A percentile compares a stretch with the other conserved stretches of the same genome.
These are phyloP conservation scores for Saccharomyces hybrid DNA, from an alignment of 1,139 yeast genomes.

Conservation along the genomic window DNA sequence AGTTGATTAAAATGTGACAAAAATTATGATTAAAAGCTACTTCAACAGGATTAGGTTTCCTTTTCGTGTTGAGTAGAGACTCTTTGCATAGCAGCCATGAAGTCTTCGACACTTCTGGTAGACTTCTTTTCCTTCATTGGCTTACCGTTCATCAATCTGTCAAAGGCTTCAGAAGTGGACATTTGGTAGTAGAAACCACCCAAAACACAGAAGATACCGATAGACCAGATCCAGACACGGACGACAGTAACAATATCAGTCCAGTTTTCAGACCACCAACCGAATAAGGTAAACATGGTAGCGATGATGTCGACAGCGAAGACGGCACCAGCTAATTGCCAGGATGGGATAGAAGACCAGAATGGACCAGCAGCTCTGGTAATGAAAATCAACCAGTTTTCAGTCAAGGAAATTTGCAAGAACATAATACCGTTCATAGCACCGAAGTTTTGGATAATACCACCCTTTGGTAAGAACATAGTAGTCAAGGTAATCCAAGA, in stretches of 20 bases:
- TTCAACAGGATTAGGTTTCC: constrained; percentile 32
- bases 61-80: constrained; percentile 95
- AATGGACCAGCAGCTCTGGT: constrained; percentile 92
- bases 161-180: constrained; percentile 80
- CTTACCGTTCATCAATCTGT: constrained; percentile 88
- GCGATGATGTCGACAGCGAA: constrained; percentile 78
- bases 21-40: constrained; percentile 12
- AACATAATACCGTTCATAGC: constrained; percentile 81
- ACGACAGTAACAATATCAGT: constrained; percentile 89
- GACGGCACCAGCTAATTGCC: constrained; percentile 92
- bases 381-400: constrained; percentile 90
- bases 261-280: constrained; percentile 98
- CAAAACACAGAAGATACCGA: constrained; percentile 90
- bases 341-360: constrained; percentile 86
- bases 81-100: constrained; percentile 93
- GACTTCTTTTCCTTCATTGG: constrained; percentile 52
- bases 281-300: constrained; percentile 82
- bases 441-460: constrained; percentile 91
- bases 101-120: constrained; percentile 85
- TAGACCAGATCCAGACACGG: constrained; percentile 89
- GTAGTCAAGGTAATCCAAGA: constrained; percentile 88
- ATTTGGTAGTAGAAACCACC: constrained; percentile 93
- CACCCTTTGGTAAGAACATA: constrained; percentile 76
- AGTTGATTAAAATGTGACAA: constrained; percentile 2
- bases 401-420: constrained; percentile 85